Percentiles rank a stretch among this genome's conserved stretches.
phyloP scores from a whole-genome alignment of 2,329 filamentous ascomycete species.

The Stachybotrys chlorohalonatus region DNA sequence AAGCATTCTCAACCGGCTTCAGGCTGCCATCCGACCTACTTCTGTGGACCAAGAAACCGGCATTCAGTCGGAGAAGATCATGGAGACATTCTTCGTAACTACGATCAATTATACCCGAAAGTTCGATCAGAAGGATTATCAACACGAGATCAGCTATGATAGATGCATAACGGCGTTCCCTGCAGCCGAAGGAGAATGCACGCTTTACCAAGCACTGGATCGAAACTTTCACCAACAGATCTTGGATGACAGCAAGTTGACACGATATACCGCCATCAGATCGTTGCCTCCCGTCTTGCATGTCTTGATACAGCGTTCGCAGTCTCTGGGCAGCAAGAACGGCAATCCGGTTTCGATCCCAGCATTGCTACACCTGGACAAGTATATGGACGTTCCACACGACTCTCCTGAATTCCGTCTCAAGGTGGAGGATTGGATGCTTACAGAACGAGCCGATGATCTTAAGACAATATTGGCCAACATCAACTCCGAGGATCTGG shows the following conservation, averaged over 20 bases:
- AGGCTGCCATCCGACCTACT: slow-evolving; percentile 73
- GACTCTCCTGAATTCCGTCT: slow-evolving; percentile 52
- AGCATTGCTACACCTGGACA: slow-evolving; percentile 75
- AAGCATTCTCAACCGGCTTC: slow-evolving; percentile 82
- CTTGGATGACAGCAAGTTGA: slow-evolving; percentile 55
- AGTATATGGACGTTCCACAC: slow-evolving; percentile 66
- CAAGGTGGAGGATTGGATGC: slow-evolving; percentile 65
- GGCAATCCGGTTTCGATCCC: slow-evolving; percentile 70
- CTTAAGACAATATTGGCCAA: slow-evolving; percentile 34
- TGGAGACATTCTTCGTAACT: slow-evolving; percentile 58
- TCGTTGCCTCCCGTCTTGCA: slow-evolving; percentile 79
- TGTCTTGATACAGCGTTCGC: slow-evolving; percentile 77
- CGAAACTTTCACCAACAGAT: slow-evolving; percentile 75
- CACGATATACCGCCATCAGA: slow-evolving; percentile 61
- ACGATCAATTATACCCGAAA: slow-evolving; percentile 52
- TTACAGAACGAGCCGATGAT: slow-evolving; percentile 53
- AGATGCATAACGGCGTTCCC: slow-evolving; percentile 54
- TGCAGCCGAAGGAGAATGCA: slow-evolving; percentile 37
- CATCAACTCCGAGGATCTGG: slow-evolving; percentile 2
- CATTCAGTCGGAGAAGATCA: slow-evolving; percentile 74
- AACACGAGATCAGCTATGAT: slow-evolving; percentile 46
- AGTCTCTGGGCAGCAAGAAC: slow-evolving; percentile 67
- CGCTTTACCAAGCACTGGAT: slow-evolving; percentile 78
- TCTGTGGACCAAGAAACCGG: slow-evolving; percentile 51
- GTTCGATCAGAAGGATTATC: slow-evolving; percentile 30